Evolutionary conservation across 2,329 filamentous ascomycete species (phyloP).

Genomic region (Pseudogymnoascus sp.): DNA sequence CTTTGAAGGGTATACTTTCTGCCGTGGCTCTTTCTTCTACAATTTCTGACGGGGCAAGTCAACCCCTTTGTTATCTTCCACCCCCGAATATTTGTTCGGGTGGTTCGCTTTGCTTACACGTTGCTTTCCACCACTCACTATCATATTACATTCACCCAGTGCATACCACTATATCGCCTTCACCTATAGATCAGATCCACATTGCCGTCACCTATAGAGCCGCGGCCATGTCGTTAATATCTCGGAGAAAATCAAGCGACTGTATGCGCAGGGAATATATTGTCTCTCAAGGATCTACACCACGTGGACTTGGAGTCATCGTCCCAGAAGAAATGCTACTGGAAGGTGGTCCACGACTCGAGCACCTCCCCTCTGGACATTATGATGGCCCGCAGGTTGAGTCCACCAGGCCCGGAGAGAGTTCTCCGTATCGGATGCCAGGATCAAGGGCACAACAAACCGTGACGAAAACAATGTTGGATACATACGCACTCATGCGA

Average conservation of each 20-base stretch:
- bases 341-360: not conserved
- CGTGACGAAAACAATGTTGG: not conserved
- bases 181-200: not conserved
- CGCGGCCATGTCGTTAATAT: not conserved
- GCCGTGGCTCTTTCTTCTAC: not conserved
- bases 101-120: not conserved
- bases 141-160: too few species aligned
- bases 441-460: not conserved
- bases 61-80: not conserved
- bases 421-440: not conserved
- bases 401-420: not conserved
- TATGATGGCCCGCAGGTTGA: not conserved
- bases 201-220: not conserved
- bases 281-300: not conserved
- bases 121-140: not conserved
- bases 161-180: not conserved
- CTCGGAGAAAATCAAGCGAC: not conserved
- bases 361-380: not conserved
- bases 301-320: not conserved
- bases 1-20: not conserved
- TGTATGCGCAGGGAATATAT: not conserved
- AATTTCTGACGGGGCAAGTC: not conserved
- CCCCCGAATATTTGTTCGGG: not conserved
- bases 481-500: conserved; percentile 4
- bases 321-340: not conserved